phyloP scores from a whole-genome alignment of 345 rosid genomes.

The Salix brachista region DNA sequence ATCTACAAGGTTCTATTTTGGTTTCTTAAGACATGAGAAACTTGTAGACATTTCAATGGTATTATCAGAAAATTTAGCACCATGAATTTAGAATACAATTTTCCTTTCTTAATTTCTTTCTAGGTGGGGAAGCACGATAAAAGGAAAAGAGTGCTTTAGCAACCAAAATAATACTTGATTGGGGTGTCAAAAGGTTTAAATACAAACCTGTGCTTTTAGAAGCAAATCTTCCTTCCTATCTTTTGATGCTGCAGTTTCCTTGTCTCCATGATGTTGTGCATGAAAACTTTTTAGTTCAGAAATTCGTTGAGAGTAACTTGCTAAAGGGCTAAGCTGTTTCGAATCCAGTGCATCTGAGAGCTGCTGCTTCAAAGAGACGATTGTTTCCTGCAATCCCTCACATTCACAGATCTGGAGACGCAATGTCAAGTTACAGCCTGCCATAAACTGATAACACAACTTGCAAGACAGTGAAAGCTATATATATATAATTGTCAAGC shows the following conservation, averaged over 20 bases:
- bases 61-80: background rate
- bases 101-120: background rate
- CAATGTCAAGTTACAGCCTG: slow-evolving; percentile 21
- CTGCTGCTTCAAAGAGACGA: slow-evolving; percentile 67
- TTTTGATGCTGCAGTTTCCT: slow-evolving; percentile 26
- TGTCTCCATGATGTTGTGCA: slow-evolving; percentile 26
- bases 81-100: background rate
- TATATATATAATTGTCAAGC: background rate
- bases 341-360: slow-evolving; percentile 56
- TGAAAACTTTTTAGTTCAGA: slow-evolving; percentile 33
- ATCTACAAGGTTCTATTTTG: background rate
- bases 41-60: background rate
- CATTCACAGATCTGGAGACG: slow-evolving; percentile 62
- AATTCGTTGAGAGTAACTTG: slow-evolving; percentile 37
- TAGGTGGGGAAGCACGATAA: background rate
- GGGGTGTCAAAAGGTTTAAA: slow-evolving; percentile 12
- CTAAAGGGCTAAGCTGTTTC: slow-evolving; percentile 30
- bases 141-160: background rate
- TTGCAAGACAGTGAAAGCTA: background rate
- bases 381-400: slow-evolving; percentile 60
- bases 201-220: slow-evolving; percentile 48
- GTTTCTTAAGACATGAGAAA: background rate
- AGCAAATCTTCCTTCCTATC: slow-evolving; percentile 33
- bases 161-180: background rate
- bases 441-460: background rate